A percentile compares a stretch with the other conserved stretches of the same genome.
Conservation (phyloP, 148 eudicot genomes). For the Simmondsia chinensis region DNA sequence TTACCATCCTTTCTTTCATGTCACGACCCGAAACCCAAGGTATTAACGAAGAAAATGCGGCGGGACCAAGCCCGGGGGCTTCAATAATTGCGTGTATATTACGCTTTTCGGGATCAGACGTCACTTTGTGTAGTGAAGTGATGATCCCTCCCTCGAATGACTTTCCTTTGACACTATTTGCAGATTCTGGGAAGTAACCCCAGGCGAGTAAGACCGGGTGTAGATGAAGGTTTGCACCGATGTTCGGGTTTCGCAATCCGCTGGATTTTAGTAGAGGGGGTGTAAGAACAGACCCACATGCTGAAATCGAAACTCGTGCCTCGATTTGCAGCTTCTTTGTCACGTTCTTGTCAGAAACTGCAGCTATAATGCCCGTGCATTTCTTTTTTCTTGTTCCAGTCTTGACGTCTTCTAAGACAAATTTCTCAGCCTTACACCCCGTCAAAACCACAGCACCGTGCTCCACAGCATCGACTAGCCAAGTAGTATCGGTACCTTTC, state of each 20-base stretch:
- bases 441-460: slow-evolving; percentile 58
- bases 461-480: slow-evolving; percentile 70
- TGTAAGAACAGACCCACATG: slow-evolving; percentile 67
- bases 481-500: slow-evolving; percentile 71
- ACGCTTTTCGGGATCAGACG: slow-evolving; percentile 34
- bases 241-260: slow-evolving; percentile 53
- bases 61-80: slow-evolving; percentile 49
- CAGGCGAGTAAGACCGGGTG: slow-evolving; percentile 63
- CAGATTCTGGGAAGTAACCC: slow-evolving; percentile 78
- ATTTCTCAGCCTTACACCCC: slow-evolving; percentile 56
- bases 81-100: slow-evolving; percentile 49
- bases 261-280: slow-evolving; percentile 69
- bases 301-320: slow-evolving; percentile 53
- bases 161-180: slow-evolving; percentile 29
- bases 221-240: slow-evolving; percentile 73
- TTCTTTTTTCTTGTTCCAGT: slow-evolving; percentile 18
- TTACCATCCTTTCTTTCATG: slow-evolving; percentile 55
- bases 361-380: slow-evolving; percentile 59
- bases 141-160: slow-evolving; percentile 73
- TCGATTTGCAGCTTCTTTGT: slow-evolving; percentile 54
- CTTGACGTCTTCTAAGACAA: slow-evolving; percentile 20
- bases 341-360: slow-evolving; percentile 15
- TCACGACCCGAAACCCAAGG: slow-evolving; percentile 85
- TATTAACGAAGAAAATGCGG: slow-evolving; percentile 27
- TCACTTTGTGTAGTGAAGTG: slow-evolving; percentile 65